Evolutionary conservation across 176 grass and related monocot species (phyloP), one percentile per base, ranked within the genome.

Genomic region (Microstegium vimineum): DNA sequence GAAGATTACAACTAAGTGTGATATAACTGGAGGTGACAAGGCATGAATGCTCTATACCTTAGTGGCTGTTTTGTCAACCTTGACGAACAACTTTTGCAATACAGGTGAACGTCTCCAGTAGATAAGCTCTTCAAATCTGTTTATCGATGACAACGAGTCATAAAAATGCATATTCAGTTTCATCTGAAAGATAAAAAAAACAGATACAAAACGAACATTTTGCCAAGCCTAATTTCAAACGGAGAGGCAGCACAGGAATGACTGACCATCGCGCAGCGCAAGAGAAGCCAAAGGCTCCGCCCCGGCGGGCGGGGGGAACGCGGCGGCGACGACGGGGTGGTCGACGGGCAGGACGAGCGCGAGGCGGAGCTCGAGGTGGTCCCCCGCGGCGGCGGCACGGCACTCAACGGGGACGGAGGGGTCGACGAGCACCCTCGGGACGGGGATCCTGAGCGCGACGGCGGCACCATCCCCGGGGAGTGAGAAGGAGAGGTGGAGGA

Each of bases 61-160:
- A 97, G 27, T 57, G 88, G 95, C 42, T 89, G 85, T 45, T 94
- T 94, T 73, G 86, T 94, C 80, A 97, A 71, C 74, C 82, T 97
- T 68, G 81, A n/a, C 51, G 95, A 94, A 63, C 92, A 97, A 23
- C 56, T 17, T 76, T 91, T 94, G 74, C 95, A 94, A 62, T 92
- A 93, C 41, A 97, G 82, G 86, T 92, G 62, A 34, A 94, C 76
- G 0, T 69, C 87, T 41, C 85, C 80, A 56, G 87, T 62, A 85
- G 92, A 90, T 62, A 97, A 80, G 11, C 1, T 69, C 80, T 92
- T 94, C 40, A 89, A 49, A 86, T 97, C 94, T 97, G 77, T 46
- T 43, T 51, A n/a, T n/a, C n/a, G n/a, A n/a, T n/a, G n/a, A n/a
- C n/a, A n/a, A n/a, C 2, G 36, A 75, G 40, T 3, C 3, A 77